Conservation (phyloP, 106 monocot genomes). For the Dendrobium nobile region DNA sequence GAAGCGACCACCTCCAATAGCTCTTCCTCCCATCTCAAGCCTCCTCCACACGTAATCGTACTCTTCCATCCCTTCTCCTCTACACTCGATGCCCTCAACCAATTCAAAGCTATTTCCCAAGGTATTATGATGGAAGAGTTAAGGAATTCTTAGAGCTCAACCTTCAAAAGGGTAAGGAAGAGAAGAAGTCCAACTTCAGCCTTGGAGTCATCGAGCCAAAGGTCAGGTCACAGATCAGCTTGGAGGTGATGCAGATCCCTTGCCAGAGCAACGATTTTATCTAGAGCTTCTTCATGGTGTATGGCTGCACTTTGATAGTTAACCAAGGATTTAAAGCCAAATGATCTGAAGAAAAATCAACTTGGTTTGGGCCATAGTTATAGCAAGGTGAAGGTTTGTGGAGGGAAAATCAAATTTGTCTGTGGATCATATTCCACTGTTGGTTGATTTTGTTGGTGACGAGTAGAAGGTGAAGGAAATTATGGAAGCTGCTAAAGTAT, state of each 20-base stretch:
- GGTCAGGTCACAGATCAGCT: constrained; percentile 66
- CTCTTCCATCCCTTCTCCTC: constrained; percentile 83
- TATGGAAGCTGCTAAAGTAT: constrained; percentile 95
- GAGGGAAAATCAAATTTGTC: constrained; percentile 72
- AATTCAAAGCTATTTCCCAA: constrained; percentile 90
- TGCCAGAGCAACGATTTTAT: constrained; percentile 85
- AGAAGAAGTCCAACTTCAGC: constrained; percentile 71
- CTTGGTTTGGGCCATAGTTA: constrained; percentile 46
- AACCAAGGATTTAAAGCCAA: constrained; percentile 78
- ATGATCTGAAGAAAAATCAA: constrained; percentile 77
- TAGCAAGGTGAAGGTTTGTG: constrained; percentile 55
- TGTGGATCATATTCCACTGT: constrained; percentile 49
- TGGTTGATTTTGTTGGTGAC: constrained; percentile 82
- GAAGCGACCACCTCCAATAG: too few relatives aligned
- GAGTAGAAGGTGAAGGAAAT: constrained; percentile 90
- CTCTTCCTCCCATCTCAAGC: too few relatives aligned
- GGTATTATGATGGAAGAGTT: constrained; percentile 73
- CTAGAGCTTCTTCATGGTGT: constrained; percentile 83
- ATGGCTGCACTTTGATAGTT: constrained; percentile 72
- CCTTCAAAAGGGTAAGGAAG: constrained; percentile 67
- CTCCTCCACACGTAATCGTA: constrained; percentile 22
- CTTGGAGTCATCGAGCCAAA: constrained; percentile 85
- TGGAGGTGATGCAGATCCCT: constrained; percentile 67
- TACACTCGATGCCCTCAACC: constrained; percentile 86
- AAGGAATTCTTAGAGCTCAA: constrained; percentile 73